Evolutionary conservation across 768 basidiomycete species (phyloP), one percentile per base, ranked within the genome.

Genomic region (Lactarius sanguifluus): DNA sequence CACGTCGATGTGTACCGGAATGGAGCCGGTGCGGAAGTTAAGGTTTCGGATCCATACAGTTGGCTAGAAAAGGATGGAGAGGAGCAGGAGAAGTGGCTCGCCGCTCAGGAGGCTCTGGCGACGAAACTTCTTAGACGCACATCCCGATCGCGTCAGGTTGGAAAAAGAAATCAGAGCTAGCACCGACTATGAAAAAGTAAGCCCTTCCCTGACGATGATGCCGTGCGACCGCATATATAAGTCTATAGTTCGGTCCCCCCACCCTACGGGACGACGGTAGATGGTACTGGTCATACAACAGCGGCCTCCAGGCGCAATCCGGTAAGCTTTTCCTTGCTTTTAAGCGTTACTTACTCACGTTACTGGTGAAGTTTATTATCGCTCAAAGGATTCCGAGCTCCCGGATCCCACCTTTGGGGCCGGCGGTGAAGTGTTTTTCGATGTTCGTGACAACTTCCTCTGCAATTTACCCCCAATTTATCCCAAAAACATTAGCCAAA

Each of bases 211-310:
- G 52, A 28, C 3, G 36, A 12, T 23, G 36, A 57, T 8, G 15
- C 23, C 13, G 5, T 55, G 30, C n/a, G 32, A 40, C 57, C 25
- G 34, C 34, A 25, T 54, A 52, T 50, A 57, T 68, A 59, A 41
- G 45, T 45, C 59, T 55, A 23, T 47, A 90, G 88, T 90, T 90
- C 74, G 84, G 83, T 25, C 77, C 85, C 0, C 92, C 91, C 0
- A 69, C 73, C 9, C 74, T 89, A 61, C 83, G 85, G 67, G 79
- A 86, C 16, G 90, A 92, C 71, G 83, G 81, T 18, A 83, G 82
- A 58, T 94, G 90, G 87, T 94, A 94, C 71, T 91, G 91, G 89
- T 84, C 82, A 72, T 83, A 88, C 72, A 92, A 94, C 76, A 86
- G 83, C 61, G 92, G 91, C 36, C 81, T 93, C 32, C 86, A 91